Conservation (phyloP, 2,329 filamentous ascomycete genomes). For the Diaporthe australafricana region DNA sequence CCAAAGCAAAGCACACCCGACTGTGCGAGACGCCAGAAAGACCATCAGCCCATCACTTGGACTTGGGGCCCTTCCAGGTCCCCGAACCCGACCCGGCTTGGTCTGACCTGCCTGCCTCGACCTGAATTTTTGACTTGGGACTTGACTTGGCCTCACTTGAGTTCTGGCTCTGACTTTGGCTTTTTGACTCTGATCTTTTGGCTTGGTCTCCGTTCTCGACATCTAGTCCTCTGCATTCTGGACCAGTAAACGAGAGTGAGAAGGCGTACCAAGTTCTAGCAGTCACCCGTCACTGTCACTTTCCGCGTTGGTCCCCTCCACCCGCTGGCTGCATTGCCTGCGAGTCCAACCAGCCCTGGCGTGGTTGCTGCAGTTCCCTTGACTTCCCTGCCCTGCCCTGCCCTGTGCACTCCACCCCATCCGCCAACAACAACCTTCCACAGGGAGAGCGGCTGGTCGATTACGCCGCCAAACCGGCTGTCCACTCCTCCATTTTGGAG, state of each 20-base stretch:
- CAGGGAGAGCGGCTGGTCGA: constrained; percentile 28
- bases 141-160: background rate
- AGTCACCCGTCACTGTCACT: constrained; percentile 4
- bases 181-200: background rate
- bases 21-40: background rate
- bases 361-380: constrained; percentile 11
- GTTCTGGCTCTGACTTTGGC: background rate
- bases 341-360: background rate
- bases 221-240: background rate
- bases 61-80: background rate
- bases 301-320: background rate
- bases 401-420: constrained; percentile 12
- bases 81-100: background rate
- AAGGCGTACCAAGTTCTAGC: background rate
- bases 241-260: background rate
- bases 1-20: background rate
- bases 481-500: constrained; percentile 25
- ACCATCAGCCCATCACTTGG: no score
- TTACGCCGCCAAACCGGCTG: constrained; percentile 23
- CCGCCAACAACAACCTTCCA: constrained; percentile 25
- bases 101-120: background rate
- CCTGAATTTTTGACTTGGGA: background rate
- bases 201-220: background rate
- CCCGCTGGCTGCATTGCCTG: background rate
- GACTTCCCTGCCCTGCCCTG: constrained; percentile 6